These are phyloP conservation scores for Typha latifolia DNA, from an alignment of 176 grass and related monocot genomes.

Conservation along the genomic window DNA sequence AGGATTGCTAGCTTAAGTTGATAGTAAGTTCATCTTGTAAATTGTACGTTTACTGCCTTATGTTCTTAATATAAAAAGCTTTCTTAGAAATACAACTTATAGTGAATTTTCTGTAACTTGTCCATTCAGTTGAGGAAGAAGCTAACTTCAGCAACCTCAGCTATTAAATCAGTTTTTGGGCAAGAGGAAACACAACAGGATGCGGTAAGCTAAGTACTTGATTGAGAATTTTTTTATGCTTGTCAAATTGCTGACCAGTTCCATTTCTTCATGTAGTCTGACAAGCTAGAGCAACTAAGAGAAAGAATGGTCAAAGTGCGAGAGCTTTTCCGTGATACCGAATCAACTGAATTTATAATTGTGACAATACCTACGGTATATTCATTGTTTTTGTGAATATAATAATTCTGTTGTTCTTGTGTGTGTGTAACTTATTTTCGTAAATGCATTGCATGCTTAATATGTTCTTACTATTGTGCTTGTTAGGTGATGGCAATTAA, in stretches of 20 bases:
- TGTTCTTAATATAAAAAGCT: too few relatives aligned
- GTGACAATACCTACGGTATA: slow-evolving; percentile 91
- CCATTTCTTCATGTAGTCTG: slow-evolving; percentile 31
- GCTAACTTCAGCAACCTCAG: slow-evolving; percentile 88
- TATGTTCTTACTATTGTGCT: slow-evolving; percentile 15
- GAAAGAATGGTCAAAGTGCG: slow-evolving; percentile 88
- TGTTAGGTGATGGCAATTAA: slow-evolving; percentile 85
- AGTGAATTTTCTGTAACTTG: not conserved
- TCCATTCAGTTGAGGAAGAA: slow-evolving; percentile 65
- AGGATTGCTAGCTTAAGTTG: not conserved
- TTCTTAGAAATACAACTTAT: not conserved
- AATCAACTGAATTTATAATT: slow-evolving; percentile 91
- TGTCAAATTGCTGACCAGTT: not conserved
- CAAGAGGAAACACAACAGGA: slow-evolving; percentile 65
- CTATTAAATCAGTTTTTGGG: slow-evolving; percentile 96
- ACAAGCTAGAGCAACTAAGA: slow-evolving; percentile 85
- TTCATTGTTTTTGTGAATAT: too few relatives aligned
- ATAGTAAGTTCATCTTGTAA: not conserved
- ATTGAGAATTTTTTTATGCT: slow-evolving; percentile 11
- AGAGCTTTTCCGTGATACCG: slow-evolving; percentile 74
- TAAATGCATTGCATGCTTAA: not conserved
- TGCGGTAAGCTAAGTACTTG: slow-evolving; percentile 53
- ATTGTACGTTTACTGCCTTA: too few relatives aligned
- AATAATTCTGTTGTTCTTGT: too few relatives aligned
- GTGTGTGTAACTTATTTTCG: not conserved